Evolutionary conservation across 2,329 filamentous ascomycete genomes (phyloP), one percentile per base, ranked within the genome.

Genomic region (Cladophialophora immunda): DNA sequence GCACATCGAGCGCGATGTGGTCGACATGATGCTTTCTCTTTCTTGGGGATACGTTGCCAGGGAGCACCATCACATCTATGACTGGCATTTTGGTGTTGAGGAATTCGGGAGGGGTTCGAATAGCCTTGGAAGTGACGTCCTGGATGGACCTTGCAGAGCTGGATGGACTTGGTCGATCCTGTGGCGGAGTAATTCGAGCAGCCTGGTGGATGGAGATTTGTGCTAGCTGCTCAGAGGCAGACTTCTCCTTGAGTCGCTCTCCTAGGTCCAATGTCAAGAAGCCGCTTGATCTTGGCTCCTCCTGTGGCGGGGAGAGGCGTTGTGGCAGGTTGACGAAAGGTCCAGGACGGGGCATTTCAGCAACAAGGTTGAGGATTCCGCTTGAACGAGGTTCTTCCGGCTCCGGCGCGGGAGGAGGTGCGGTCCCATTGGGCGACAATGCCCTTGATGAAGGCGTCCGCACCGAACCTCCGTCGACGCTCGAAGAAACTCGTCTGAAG

Each of bases 241-340:
- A 13, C 56, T 62, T 69, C 36, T 68, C 65, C 38, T 53, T 58
- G 41, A 68, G 45, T 47, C 68, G 63, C 34, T 71, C 68, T 6
- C 65, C 64, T n/a, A 70, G 57, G 45, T 72, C 68, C 19, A 73
- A 62, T 4, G 60, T 69, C 56, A 73, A 58, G 47, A 72, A 73
- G 36, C 71, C 71, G 58, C 70, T 72, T 41, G 71, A 73, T 56
- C 71, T 65, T 22, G 70, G 53, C 62, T 73, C 71, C 19, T 73
- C 61, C 15, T 65, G 67, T 58, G 67, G 36, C n/a, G 68, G 62
- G 27, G 68, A 66, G 27, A 68, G 60, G n/a, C 56, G 68, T 47
- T 59, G 65, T 15, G 66, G 52, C 30, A 68, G 34, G 34, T 55
- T 45, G 36, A 53, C 55, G 19, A 68, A 62, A 2, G 56, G 34